Evolutionary conservation across 2,329 filamentous ascomycete genomes (phyloP), one percentile per base, ranked within the genome.

Genomic region (Scorias spongiosa): DNA sequence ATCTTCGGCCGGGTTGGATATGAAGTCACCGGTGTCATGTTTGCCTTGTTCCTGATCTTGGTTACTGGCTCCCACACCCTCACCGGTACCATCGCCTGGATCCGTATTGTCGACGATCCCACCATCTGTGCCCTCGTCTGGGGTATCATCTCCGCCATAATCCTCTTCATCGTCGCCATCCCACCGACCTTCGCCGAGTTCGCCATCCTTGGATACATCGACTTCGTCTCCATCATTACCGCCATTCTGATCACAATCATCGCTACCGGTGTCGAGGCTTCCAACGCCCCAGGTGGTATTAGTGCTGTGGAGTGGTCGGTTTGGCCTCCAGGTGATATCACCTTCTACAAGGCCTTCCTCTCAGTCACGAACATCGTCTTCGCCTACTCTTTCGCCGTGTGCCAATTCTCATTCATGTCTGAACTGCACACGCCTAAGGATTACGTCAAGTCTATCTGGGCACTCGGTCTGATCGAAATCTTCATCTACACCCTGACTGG

Each of bases 291-390:
- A 0, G 59, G 59, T 11, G 60, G 60, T 15, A 46, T 61, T 12
- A 46, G 51, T 11, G 53, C 46, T 9, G 58, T 62, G 2, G 46
- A 57, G 29, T 63, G 61, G 61, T 52, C 51, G 28, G 48, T 55
- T 9, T 63, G 60, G 58, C 60, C 61, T 14, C 55, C 57, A 5
- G 47, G 49, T 14, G 56, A 55, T 39, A 58, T 58, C 5, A 56
- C 60, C 14, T 57, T 83, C 40, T 65, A 67, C 43, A 66, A 73
- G 39, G 77, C 67, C n/a, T 80, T 83, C 58, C 68, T 78, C 7
- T 71, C 76, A 17, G 71, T 81, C 41, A 73, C 71, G 54, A 84
- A 85, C 64, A 85, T 86, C 44, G 71, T 83, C 49, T 80, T 87
- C 51, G 80, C 82, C 44, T 70, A 68, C 55, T 65, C 63, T 30